Evolutionary conservation across 331 rosid species (phyloP), one percentile per base, ranked within the genome.

Genomic region (Acacia concinna): DNA sequence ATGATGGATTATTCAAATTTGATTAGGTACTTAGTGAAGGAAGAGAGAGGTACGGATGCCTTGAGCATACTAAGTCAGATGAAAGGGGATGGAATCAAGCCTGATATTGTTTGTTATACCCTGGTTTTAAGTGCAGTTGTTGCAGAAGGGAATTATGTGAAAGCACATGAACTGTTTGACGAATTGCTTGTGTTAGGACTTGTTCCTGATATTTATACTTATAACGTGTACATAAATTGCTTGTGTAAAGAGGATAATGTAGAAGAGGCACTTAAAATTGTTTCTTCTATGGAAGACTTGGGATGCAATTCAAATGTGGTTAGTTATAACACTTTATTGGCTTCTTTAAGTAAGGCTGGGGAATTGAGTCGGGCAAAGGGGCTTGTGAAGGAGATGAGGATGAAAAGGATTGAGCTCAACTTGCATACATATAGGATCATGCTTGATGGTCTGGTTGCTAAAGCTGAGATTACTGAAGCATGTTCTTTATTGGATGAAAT

Each of bases 111-210:
- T 77, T 89, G 90, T 63, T 94, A 91, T 76, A 92, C 97, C 21
- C 90, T 87, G 89, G 91, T 91, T 77, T 84, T 94, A 70, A 81
- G 82, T 75, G 91, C 87, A 4, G 35, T 90, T 67, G 83, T 91
- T 13, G 81, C 71, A 4, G 87, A 86, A 78, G 90, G 87, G 27
- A 78, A 87, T 41, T 87, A 81, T 76, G 73, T 18, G 65, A 86
- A 65, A 67, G 87, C 91, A 20, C 93, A 86, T 77, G 84, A 87
- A 75, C 79, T 92, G 75, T 95, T 95, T 52, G 97, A 95, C 74
- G 94, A 94, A 84, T 74, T 90, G 87, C 89, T 92, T 75, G 89
- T 93, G 8, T 83, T 86, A 49, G 97, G 97, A 44, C 86, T 92
- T 52, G 69, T 90, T 78, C 97, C 91, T 74, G 89, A 95, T 82